Evolutionary conservation across 345 rosid species (phyloP).

Genomic region (Sapria himalayana): DNA sequence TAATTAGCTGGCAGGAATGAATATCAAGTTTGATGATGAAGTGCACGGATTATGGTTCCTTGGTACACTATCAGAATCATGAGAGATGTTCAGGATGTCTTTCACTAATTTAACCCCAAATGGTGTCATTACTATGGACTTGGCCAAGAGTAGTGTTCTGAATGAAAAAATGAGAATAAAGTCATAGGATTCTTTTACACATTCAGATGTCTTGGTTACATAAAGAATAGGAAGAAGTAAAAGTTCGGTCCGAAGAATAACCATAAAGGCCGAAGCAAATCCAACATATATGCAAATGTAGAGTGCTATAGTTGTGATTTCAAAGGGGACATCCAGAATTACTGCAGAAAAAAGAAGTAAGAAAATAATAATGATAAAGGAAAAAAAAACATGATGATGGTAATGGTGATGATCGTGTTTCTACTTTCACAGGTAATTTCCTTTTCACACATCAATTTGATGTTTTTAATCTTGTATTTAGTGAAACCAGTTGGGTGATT

Average conservation of each 20-base stretch:
- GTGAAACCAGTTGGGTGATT: too few species aligned
- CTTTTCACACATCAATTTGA: too few species aligned
- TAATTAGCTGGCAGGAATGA: too few species aligned
- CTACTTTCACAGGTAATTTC: too few species aligned
- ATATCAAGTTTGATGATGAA: background rate
- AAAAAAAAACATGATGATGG: too few species aligned
- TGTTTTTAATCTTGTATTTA: too few species aligned
- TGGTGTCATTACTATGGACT: background rate
- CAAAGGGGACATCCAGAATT: too few species aligned
- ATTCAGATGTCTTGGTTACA: background rate
- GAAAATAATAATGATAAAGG: too few species aligned
- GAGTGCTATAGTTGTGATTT: background rate
- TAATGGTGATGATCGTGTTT: too few species aligned
- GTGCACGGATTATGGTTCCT: background rate
- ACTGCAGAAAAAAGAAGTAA: too few species aligned
- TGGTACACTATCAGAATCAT: background rate
- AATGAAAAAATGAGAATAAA: slow-evolving; percentile 3
- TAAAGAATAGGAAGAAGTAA: background rate
- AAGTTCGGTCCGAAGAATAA: background rate
- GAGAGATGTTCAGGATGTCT: background rate
- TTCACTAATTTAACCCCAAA: background rate
- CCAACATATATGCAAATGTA: background rate
- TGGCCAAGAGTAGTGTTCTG: background rate
- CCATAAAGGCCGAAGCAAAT: background rate
- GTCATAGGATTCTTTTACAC: background rate